phyloP scores from a whole-genome alignment of 768 basidiomycete genomes.

The Amanita muscaria region DNA sequence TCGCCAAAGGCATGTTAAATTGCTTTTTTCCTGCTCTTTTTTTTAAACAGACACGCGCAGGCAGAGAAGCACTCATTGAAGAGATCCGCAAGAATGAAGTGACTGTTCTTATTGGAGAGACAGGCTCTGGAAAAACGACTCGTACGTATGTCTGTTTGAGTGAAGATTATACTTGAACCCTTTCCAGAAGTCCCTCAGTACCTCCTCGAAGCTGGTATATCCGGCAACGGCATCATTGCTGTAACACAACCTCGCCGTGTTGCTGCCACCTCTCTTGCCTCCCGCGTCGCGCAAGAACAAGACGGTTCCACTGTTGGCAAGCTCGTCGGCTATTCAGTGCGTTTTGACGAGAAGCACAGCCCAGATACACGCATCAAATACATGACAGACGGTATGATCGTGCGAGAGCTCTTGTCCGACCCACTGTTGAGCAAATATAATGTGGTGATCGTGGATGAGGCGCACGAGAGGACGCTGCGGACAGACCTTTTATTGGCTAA shows the following conservation, averaged over 20 bases:
- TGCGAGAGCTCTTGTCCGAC: slow-evolving; percentile 83
- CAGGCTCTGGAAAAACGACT: slow-evolving; percentile 97
- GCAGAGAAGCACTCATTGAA: slow-evolving; percentile 64
- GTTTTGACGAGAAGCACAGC: slow-evolving; percentile 81
- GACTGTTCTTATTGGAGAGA: slow-evolving; percentile 89
- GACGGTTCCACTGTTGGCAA: slow-evolving; percentile 54
- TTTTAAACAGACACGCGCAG: slow-evolving; percentile 28
- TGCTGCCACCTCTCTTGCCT: slow-evolving; percentile 90
- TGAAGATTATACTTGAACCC: slow-evolving; percentile 1
- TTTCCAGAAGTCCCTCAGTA: slow-evolving; percentile 90
- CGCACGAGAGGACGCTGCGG: slow-evolving; percentile 90
- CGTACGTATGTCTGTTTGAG: slow-evolving; percentile 45
- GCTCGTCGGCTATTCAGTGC: slow-evolving; percentile 88
- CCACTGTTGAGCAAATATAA: slow-evolving; percentile 72
- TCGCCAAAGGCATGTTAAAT: slow-evolving; percentile 54
- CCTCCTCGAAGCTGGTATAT: slow-evolving; percentile 73
- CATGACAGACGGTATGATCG: slow-evolving; percentile 96
- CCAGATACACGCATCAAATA: slow-evolving; percentile 85
- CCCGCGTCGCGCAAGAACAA: slow-evolving; percentile 83
- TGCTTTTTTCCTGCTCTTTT: background rate
- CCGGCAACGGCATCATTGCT: slow-evolving; percentile 67
- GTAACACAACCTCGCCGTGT: slow-evolving; percentile 94
- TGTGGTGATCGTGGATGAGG: slow-evolving; percentile 90
- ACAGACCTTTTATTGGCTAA: slow-evolving; percentile 92
- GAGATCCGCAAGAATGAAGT: slow-evolving; percentile 75